Percentiles rank a stretch among this genome's conserved stretches.
Evolutionary conservation across 139 green algal species (phyloP).

Genomic region (Eudorina sp.): DNA sequence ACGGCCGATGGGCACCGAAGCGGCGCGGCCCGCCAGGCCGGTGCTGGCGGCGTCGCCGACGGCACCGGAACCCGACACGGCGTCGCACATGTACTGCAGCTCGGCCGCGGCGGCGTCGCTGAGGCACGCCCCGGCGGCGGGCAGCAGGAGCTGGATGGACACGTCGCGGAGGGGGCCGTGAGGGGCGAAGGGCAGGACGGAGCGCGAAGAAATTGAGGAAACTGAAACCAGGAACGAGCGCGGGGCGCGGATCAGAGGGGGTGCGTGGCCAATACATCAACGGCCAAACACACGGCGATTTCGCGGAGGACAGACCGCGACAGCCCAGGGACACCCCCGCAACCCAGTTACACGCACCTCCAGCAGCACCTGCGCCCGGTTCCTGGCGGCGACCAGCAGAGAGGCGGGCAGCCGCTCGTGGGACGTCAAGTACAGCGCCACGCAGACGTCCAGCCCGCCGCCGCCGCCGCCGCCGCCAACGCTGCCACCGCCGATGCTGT

Average conservation of each 20-base stretch:
- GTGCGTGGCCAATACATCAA: too few relatives aligned
- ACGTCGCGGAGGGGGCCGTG: too few relatives aligned
- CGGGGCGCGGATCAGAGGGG: too few relatives aligned
- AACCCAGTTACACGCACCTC: conserved; percentile 28
- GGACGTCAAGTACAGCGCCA: conserved; percentile 29
- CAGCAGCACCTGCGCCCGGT: conserved; percentile 19
- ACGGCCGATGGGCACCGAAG: background rate
- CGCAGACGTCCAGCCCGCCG: background rate
- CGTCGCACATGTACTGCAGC: conserved; percentile 31
- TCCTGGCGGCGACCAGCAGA: conserved; percentile 21
- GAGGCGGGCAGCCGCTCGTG: background rate
- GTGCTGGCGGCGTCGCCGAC: background rate
- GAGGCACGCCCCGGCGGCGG: background rate
- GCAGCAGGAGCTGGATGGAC: conserved; percentile 43
- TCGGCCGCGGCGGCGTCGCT: background rate
- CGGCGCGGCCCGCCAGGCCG: background rate
- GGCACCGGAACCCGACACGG: background rate
- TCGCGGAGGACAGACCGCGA: too few relatives aligned
- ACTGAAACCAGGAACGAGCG: too few relatives aligned
- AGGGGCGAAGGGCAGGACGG: background rate
- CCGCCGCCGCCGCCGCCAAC: background rate
- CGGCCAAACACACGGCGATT: too few relatives aligned
- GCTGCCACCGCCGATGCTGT: background rate
- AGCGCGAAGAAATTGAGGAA: too few relatives aligned
- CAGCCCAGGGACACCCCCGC: too few relatives aligned